Evolutionary conservation across 78 protist genomes (phyloP).

Genomic region (Diacronema lutheri): DNA sequence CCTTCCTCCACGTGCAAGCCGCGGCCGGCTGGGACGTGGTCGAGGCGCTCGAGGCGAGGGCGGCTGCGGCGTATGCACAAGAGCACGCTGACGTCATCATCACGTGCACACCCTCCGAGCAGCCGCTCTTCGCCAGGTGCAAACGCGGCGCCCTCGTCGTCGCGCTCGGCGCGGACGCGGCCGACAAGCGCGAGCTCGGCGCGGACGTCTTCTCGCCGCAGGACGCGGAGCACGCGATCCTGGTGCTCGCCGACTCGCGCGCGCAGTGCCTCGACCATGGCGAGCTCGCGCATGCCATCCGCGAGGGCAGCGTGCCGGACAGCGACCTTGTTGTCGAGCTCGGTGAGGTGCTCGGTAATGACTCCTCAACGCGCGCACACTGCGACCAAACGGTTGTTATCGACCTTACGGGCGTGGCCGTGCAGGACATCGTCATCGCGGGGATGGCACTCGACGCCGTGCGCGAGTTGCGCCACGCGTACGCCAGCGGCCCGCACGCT

Average conservation of each 20-base stretch:
- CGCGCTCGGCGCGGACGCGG: not conserved
- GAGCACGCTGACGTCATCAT: no score
- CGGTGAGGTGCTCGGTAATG: not conserved
- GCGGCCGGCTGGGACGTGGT: no score
- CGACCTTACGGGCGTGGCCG: not conserved
- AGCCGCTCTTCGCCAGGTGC: no score
- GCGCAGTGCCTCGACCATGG: not conserved
- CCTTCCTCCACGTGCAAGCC: no score
- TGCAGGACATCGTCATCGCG: not conserved
- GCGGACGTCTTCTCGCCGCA: not conserved
- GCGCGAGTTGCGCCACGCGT: no score
- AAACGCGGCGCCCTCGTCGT: no score
- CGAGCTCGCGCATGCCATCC: not conserved
- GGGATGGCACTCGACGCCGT: not conserved
- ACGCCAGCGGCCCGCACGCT: no score
- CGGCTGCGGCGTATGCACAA: no score
- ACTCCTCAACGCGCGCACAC: not conserved
- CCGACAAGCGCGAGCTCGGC: not conserved
- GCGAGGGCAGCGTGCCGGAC: not conserved
- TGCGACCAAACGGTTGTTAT: not conserved
- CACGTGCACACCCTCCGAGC: no score
- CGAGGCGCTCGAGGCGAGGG: no score
- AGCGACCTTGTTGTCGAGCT: not conserved
- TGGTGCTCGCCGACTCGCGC: not conserved
- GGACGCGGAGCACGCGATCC: no score